Evolutionary conservation across 2,329 filamentous ascomycete species (phyloP).

Genomic region (Amauroascus niger): DNA sequence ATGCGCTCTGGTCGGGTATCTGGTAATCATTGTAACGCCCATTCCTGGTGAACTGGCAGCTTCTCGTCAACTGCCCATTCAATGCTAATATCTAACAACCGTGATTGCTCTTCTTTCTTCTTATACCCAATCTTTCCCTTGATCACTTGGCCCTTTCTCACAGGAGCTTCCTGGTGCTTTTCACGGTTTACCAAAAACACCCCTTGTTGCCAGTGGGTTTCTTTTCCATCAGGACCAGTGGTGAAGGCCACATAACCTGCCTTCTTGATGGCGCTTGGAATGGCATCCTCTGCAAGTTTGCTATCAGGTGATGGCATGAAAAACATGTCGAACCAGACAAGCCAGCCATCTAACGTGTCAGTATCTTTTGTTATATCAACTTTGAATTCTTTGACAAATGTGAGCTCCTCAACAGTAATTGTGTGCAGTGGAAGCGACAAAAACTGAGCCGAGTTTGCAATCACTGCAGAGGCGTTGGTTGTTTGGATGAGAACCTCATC

Average conservation of each 20-base stretch:
- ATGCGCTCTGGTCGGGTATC: no score
- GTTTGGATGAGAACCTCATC: constrained; percentile 72
- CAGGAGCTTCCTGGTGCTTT: constrained; percentile 39
- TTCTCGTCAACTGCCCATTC: constrained; percentile 48
- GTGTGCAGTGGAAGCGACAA: constrained; percentile 67
- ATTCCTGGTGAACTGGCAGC: constrained; percentile 34
- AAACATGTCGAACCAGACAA: constrained; percentile 91
- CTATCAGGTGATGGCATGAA: constrained; percentile 57
- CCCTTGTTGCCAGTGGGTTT: constrained; percentile 87
- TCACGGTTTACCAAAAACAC: constrained; percentile 58
- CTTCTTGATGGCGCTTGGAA: constrained; percentile 51
- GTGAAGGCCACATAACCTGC: constrained; percentile 68
- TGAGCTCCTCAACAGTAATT: constrained; percentile 60
- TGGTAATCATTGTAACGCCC: constrained; percentile 35
- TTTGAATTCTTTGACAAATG: constrained; percentile 61
- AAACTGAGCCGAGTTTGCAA: constrained; percentile 53
- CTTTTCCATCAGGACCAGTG: constrained; percentile 64
- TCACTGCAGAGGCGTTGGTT: constrained; percentile 50
- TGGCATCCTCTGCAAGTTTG: constrained; percentile 44
- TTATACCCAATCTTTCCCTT: constrained; percentile 60
- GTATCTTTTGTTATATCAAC: constrained; percentile 52
- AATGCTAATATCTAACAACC: constrained; percentile 56
- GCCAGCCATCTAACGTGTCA: constrained; percentile 70
- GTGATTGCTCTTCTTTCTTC: constrained; percentile 59
- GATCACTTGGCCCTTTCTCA: constrained; percentile 50